Percentiles rank a stretch among this genome's conserved stretches.
These are phyloP conservation scores for Fusarium sp. DNA, from an alignment of 2,329 filamentous ascomycete genomes.

Conservation along the genomic window DNA sequence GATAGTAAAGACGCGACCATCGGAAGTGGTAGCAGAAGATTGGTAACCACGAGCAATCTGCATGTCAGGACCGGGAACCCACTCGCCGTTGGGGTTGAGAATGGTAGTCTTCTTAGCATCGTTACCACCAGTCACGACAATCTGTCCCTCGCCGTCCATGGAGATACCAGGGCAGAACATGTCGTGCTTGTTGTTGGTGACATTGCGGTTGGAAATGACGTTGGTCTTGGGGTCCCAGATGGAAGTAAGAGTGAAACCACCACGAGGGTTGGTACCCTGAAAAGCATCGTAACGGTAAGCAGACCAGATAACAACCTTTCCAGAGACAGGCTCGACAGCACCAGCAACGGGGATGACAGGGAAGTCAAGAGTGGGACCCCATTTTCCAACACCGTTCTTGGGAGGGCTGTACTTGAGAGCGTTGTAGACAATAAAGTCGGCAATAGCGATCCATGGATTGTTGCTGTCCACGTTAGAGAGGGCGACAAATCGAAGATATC, in stretches of 20 bases:
- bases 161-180: conserved; percentile 70
- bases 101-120: conserved; percentile 61
- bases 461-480: conserved; percentile 17
- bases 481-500: conserved; percentile 34
- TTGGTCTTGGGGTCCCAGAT: conserved; percentile 34
- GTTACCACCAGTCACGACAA: conserved; percentile 67
- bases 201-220: conserved; percentile 26
- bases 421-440: conserved; percentile 33
- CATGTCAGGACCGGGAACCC: conserved; percentile 33
- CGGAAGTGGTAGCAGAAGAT: conserved; percentile 30
- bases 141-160: conserved; percentile 59
- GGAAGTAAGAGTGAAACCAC: conserved; percentile 34
- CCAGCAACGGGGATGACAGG: conserved; percentile 37
- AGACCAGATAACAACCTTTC: conserved; percentile 37
- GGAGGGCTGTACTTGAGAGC: conserved; percentile 30
- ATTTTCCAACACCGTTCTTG: conserved; percentile 23
- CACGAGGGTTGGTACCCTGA: conserved; percentile 25
- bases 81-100: conserved; percentile 49
- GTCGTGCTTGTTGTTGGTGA: conserved; percentile 60
- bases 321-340: conserved; percentile 32
- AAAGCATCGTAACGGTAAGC: conserved; percentile 36
- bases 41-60: conserved; percentile 34
- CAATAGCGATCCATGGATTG: conserved; percentile 33
- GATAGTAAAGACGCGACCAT: conserved; percentile 36
- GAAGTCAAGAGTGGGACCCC: conserved; percentile 38